Base-by-base conservation (phyloP, 1,284 basidiomycete species). In the Lentinula novae-zelandiae region DNA sequence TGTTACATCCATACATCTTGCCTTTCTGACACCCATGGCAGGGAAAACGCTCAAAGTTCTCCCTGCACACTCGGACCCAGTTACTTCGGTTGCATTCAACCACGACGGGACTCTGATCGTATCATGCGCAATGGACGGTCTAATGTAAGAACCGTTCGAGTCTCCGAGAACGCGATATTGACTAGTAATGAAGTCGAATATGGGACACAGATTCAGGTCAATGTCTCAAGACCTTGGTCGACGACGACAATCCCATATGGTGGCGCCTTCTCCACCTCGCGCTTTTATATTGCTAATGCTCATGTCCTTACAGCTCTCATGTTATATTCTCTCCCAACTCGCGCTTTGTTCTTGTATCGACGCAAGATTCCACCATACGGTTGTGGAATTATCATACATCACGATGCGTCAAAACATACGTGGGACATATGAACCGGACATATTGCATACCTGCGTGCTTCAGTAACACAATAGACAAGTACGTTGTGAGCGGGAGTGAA, bases 151-250 rank as follows among this genome's bases (percentile, higher is more conserved):
- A 15, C 31, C 7, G 13, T 53, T 12, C 22, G 15, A 10, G 33
- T 20, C 36, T n/a, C 10, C 7, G 44, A 39, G 40, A 62, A 60
- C 61, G 38, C 38, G 5, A 57, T 64, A 60, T 60, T 60, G 38
- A 58, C 50, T 49, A 39, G 17, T 44, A 61, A 48, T 27, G 38
- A 68, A 96, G 95, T 71, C 95, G 96, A 57, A 85, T 97, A 64
- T 99, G 97, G 97, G 96, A 98, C 70, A 89, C 93, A 0, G 89
- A 94, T 59, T 96, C 95, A 0, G 97, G 96, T 1, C 95, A 98
- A 73, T 99, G 97, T 75, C 79, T 99, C 48, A 98, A 96, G 73
- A 99, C 97, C 3, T 75, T 99, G 31, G 95, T 96, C 10, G 96
- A 98, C 67, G 95, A 96, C 68, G 93, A 96, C 65, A 96, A 96